Base-by-base conservation (phyloP, 129 eudicot species). In the Pittosporum tobira region DNA sequence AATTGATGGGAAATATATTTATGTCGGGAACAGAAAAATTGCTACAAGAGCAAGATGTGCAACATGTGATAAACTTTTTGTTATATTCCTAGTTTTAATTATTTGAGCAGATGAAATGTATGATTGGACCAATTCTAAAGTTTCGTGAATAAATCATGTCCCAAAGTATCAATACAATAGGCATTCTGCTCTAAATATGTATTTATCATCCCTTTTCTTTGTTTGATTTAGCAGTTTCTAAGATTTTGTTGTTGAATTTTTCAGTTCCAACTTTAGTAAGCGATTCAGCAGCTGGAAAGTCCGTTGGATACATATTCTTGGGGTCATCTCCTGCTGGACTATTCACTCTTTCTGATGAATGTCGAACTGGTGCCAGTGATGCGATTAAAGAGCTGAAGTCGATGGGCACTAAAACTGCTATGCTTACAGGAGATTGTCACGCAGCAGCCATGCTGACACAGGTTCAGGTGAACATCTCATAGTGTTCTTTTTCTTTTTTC, bases 351-450 rank as follows among this genome's bases (percentile, higher is more conserved):
- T 69, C 94, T 14, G 94, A 88, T 70, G 43, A 48, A 21, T 84
- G 96, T 62, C 76, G 94, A 63, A 81, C 91, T 9, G 96, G 96
- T 42, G 88, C 78, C 23, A 62, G 64, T 34, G 91, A 88, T 62
- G 94, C 96, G 21, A 73, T 84, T 8, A 61, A 67, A 51, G 88
- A 81, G 20, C 75, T 88, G 25, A 84, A 77, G 55, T 72, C 73
- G 38, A 76, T 81, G 87, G 94, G 88, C 48, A 79, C 84, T 36
- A 88, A 70, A 66, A 84, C 91, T 2, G 90, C 71, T 9, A 73
- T 88, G 96, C 81, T 81, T 48, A 88, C 94, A 1, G 96, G 94
- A 45, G 96, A 88, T 64, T 79, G 75, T 57, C 70, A 58, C 21
- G 72, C 82, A 25, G 87, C 94, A n/a, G 94, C 94, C 30, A 72